phyloP scores from a whole-genome alignment of 495 filamentous ascomycete species.

The Penicillium dipodomyicola region DNA sequence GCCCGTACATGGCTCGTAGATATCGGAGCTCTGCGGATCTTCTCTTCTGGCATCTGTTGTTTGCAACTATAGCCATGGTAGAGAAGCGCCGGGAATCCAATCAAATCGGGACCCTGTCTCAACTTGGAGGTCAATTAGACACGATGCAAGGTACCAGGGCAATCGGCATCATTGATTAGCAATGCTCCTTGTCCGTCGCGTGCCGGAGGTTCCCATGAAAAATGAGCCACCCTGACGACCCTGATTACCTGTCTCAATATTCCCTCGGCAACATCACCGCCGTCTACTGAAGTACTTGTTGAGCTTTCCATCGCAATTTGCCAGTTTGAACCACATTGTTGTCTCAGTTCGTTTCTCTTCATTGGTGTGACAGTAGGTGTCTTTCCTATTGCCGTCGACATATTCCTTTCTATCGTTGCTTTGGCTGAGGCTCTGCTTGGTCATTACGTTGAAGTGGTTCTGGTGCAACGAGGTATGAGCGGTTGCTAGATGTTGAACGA shows the following conservation, averaged over 20 bases:
- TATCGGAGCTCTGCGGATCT: conserved; percentile 5
- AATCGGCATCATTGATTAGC: conserved; percentile 14
- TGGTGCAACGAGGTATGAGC: not conserved
- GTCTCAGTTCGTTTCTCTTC: not conserved
- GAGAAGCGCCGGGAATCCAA: not conserved
- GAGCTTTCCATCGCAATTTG: not conserved
- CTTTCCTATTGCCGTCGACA: not conserved
- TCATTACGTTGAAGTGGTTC: not conserved
- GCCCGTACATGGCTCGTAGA: not conserved
- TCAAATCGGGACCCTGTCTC: not conserved
- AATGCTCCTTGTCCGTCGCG: conserved; percentile 4
- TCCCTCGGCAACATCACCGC: not conserved
- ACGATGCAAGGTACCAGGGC: not conserved
- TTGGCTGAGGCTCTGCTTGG: not conserved
- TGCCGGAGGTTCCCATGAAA: conserved; percentile 2
- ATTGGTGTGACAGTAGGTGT: not conserved
- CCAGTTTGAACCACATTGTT: too few species aligned
- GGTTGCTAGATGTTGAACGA: too few species aligned
- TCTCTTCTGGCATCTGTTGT: not conserved
- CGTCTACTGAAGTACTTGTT: not conserved
- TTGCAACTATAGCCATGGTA: not conserved
- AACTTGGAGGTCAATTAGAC: too few species aligned
- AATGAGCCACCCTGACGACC: not conserved
- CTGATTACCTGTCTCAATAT: not conserved
- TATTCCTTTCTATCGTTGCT: not conserved